Evolutionary conservation across 257 asterid species (phyloP).

Genomic region (Perilla frutescens): DNA sequence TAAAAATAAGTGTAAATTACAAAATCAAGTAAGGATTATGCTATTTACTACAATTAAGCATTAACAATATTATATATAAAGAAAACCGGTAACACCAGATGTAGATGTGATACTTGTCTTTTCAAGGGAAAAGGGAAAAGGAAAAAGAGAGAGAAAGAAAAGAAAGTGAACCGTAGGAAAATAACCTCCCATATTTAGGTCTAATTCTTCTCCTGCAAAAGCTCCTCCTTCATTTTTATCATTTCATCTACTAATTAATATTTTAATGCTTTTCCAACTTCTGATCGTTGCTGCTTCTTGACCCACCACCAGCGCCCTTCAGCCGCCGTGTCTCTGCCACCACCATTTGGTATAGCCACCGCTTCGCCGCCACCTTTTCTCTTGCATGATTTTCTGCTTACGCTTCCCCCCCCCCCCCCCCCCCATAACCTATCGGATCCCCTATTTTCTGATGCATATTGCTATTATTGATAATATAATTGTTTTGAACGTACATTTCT

Average conservation of each 20-base stretch:
- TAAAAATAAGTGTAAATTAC: too few species aligned
- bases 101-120: too few species aligned
- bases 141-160: background rate
- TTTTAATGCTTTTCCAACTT: conserved; percentile 25
- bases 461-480: background rate
- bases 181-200: conserved; percentile 40
- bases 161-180: conserved; percentile 33
- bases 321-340: conserved; percentile 44
- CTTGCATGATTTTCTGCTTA: background rate
- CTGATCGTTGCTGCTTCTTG: conserved; percentile 39
- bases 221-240: conserved; percentile 29
- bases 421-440: background rate
- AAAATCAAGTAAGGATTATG: too few species aligned
- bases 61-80: too few species aligned
- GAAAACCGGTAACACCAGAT: too few species aligned
- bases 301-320: conserved; percentile 38
- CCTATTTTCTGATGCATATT: background rate
- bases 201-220: conserved; percentile 41
- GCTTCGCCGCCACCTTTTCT: background rate
- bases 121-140: too few species aligned
- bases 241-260: background rate
- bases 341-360: conserved; percentile 42
- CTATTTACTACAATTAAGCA: too few species aligned
- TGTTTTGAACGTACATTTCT: background rate
- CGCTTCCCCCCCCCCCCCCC: too few species aligned